Evolutionary conservation across 768 basidiomycete species (phyloP).

Genomic region (Auricularia cornea): DNA sequence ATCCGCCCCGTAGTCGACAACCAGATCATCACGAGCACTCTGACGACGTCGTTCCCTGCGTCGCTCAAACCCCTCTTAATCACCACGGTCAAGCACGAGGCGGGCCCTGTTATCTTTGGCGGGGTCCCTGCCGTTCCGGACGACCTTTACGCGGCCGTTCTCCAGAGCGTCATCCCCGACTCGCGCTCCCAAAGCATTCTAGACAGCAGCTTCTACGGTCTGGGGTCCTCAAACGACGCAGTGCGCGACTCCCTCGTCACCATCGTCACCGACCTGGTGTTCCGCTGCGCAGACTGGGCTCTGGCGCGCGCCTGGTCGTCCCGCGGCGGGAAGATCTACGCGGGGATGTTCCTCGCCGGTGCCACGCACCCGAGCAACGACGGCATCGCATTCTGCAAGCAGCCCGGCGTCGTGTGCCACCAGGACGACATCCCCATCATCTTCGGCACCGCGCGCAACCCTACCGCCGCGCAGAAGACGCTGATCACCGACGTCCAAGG

Average conservation of each 20-base stretch:
- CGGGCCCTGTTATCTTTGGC: conserved; percentile 43
- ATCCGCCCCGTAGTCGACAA: conserved; percentile 63
- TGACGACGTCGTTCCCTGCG: conserved; percentile 56
- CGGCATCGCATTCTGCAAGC: conserved; percentile 45
- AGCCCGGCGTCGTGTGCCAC: conserved; percentile 57
- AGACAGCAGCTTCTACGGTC: conserved; percentile 39
- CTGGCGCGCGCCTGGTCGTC: conserved; percentile 62
- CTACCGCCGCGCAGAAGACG: conserved; percentile 46
- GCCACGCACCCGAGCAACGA: conserved; percentile 66
- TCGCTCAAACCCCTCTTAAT: conserved; percentile 55
- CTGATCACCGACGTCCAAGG: conserved; percentile 60
- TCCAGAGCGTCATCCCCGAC: conserved; percentile 31
- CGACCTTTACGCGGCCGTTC: background rate
- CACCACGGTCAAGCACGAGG: conserved; percentile 67
- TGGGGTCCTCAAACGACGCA: conserved; percentile 22
- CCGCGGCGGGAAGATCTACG: conserved; percentile 56
- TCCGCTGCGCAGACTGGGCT: conserved; percentile 64
- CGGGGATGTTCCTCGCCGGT: conserved; percentile 56
- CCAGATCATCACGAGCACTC: conserved; percentile 55
- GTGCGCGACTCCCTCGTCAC: conserved; percentile 43
- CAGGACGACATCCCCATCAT: conserved; percentile 23
- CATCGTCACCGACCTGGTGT: conserved; percentile 61
- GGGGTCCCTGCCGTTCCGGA: conserved; percentile 7
- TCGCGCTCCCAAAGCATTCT: conserved; percentile 35
- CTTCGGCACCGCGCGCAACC: conserved; percentile 49